These are phyloP conservation scores for Botrytis medusae DNA, from an alignment of 2,329 filamentous ascomycete species.

Conservation along the genomic window DNA sequence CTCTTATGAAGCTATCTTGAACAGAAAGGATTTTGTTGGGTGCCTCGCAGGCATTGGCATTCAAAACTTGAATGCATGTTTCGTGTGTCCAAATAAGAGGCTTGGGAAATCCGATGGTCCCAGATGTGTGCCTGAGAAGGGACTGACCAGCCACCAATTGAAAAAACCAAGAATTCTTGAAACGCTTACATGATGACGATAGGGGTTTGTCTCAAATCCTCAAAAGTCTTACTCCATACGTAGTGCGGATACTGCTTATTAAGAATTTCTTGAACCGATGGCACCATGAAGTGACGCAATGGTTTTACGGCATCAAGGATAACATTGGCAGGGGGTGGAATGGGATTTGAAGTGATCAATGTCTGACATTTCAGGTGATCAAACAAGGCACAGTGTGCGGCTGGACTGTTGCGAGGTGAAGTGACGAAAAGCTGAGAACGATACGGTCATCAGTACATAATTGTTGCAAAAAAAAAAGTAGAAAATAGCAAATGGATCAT, in stretches of 20 bases:
- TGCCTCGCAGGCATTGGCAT: background rate
- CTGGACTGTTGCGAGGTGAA: background rate
- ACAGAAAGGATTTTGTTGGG: background rate
- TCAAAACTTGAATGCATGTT: background rate
- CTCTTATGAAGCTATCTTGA: background rate
- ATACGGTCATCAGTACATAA: slow-evolving; percentile 41
- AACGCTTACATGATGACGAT: background rate
- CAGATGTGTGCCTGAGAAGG: background rate
- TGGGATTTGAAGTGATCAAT: background rate
- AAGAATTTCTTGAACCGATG: background rate
- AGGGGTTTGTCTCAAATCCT: background rate
- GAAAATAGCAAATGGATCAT: background rate
- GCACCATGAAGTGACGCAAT: background rate
- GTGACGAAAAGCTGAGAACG: slow-evolving; percentile 24
- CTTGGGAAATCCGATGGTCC: background rate
- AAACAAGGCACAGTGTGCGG: background rate
- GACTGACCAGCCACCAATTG: background rate
- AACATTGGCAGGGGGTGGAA: background rate
- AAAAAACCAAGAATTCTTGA: background rate
- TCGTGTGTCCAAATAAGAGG: background rate
- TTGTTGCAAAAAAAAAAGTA: background rate
- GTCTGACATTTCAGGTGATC: background rate
- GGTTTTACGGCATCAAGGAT: background rate
- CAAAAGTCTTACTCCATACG: background rate
- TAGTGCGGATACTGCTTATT: background rate